phyloP scores from a whole-genome alignment of 768 basidiomycete species.

The Tricholomella constricta region DNA sequence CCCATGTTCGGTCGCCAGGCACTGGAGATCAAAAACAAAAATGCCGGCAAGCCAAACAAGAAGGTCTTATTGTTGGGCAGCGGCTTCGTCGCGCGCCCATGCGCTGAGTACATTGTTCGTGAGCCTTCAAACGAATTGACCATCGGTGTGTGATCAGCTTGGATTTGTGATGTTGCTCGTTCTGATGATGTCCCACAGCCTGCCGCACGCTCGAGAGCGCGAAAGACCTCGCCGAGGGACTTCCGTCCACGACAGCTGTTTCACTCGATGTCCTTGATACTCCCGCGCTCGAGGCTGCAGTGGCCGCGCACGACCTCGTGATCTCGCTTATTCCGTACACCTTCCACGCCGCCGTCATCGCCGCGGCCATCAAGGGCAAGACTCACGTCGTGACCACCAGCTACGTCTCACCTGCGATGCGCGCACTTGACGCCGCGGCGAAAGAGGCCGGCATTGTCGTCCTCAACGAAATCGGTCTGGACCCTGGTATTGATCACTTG shows the following conservation, averaged over 20 bases:
- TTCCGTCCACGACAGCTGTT: conserved; percentile 71
- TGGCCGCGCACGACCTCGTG: conserved; percentile 89
- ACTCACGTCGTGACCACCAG: conserved; percentile 95
- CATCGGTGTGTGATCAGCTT: conserved; percentile 56
- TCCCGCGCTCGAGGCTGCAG: conserved; percentile 72
- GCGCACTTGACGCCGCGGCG: conserved; percentile 76
- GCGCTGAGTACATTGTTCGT: conserved; percentile 90
- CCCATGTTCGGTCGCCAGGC: conserved; percentile 77
- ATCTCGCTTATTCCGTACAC: conserved; percentile 97
- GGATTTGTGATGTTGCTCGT: background rate
- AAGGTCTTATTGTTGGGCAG: conserved; percentile 90
- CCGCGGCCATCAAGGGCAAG: conserved; percentile 86
- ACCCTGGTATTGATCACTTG: conserved; percentile 93
- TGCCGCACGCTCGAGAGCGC: conserved; percentile 87
- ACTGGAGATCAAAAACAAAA: conserved; percentile 38
- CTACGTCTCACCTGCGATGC: conserved; percentile 92
- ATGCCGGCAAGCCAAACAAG: conserved; percentile 44
- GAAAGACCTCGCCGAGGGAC: conserved; percentile 61
- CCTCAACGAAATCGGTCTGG: conserved; percentile 97
- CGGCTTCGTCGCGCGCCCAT: conserved; percentile 95
- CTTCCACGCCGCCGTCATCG: conserved; percentile 86
- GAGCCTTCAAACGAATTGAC: conserved; percentile 81
- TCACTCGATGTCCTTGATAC: conserved; percentile 81
- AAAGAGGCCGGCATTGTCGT: conserved; percentile 91
- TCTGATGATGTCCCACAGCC: conserved; percentile 42